phyloP scores from a whole-genome alignment of 2,329 filamentous ascomycete species.

The Lithohypha guttulata region DNA sequence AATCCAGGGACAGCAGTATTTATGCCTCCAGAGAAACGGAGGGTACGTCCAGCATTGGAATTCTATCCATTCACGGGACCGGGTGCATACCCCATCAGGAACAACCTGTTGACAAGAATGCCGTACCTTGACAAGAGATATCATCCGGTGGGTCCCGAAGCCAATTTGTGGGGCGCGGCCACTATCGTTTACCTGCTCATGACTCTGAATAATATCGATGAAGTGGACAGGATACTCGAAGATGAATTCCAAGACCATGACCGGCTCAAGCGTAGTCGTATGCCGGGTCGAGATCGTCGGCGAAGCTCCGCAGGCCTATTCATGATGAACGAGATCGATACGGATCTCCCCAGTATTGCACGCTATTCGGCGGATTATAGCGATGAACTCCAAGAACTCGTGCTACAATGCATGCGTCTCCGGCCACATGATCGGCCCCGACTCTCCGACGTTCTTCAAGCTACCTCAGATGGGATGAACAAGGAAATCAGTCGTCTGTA shows the following conservation, averaged over 20 bases:
- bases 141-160: background rate
- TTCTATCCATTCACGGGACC: no score
- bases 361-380: slow-evolving; percentile 8
- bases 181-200: slow-evolving; percentile 1
- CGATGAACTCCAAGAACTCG: slow-evolving; percentile 8
- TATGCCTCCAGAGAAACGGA: slow-evolving; percentile 4
- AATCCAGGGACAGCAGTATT: background rate
- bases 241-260: background rate
- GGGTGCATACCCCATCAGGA: no score
- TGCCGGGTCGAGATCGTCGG: no score
- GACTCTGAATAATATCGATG: slow-evolving; percentile 10
- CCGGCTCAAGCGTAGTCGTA: slow-evolving; percentile 1
- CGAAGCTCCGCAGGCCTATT: no score
- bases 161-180: slow-evolving; percentile 1
- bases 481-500: background rate
- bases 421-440: slow-evolving; percentile 1
- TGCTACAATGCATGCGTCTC: slow-evolving; percentile 9
- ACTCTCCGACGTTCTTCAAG: background rate
- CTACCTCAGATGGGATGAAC: background rate
- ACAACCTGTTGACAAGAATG: no score
- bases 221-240: slow-evolving; percentile 8
- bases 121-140: background rate
- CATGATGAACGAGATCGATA: no score
- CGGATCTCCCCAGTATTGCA: no score
- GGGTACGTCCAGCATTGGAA: background rate